Base-by-base conservation (phyloP, 106 monocot genomes). In the Vanilla planifolia region DNA sequence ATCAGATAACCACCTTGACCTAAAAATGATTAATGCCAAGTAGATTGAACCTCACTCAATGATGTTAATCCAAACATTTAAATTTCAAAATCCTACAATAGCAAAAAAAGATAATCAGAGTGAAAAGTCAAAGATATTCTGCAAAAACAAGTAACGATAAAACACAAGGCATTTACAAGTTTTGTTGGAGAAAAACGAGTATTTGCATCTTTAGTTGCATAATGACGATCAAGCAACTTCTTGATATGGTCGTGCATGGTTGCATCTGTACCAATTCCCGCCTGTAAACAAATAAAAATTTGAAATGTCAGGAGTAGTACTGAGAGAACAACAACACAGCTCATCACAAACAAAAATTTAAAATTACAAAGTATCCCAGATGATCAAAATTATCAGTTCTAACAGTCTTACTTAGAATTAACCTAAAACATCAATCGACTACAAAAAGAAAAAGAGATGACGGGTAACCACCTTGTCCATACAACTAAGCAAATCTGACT, bases 211-310 rank as follows among this genome's bases (percentile, higher is more conserved):
- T 96, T 96, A 23, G 79, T 88, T 33, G 81, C 96, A 79, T 96
- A 96, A 42, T 50, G 64, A 33, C 96, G 80, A 71, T 96, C 96
- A 72, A 96, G 91, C 43, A 88, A 75, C 74, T 96, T 96, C 61
- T 96, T 96, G 30, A 96, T 96, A 70, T 96, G 96, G 48, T 96
- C 96, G 52, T 91, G 91, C 91, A 91, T 96, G n/a, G 96, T 96
- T 20, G 96, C 96, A 87, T 96, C 91, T 23, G 96, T 96, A 46
- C 96, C 96, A 75, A 96, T 96, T 32, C 86, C 90, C 29, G 87
- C 84, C 94, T 94, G 69, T 19, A 61, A 73, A 65, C 5, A 74
- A 41, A 51, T 57, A 5, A 33, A 62, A 41, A 63, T 32, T 62
- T 9, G 27, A 35, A 35, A 27, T 2, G 21, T 71, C 2, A 50